Evolutionary conservation across 192 early-diverging fungal genomes (phyloP), one percentile per base, ranked within the genome.

Genomic region (Helicostylum pulchrum): DNA sequence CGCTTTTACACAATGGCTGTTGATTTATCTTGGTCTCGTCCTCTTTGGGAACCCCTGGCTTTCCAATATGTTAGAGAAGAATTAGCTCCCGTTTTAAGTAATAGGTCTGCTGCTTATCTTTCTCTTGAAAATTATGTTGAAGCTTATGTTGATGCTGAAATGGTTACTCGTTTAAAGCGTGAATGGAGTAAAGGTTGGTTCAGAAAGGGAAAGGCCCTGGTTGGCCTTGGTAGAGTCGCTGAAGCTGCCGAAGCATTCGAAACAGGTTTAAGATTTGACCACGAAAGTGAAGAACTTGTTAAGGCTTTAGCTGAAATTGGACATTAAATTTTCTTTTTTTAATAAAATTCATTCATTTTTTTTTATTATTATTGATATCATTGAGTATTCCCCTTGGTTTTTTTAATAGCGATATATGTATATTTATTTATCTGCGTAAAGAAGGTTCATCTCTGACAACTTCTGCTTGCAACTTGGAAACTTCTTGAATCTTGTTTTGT

Each of bases 1-100:
- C 75, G 79, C 5, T 84, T 87, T 48, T 99, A 99, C 78, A 86
- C 90, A 21, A 86, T 92, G 68, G 96, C 96, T 7, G 87, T 96
- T 50, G 90, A 87, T 21, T 70, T 94, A 31, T 86, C 88, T 1
- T 83, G 81, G 62, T 83, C 86, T 66, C 72, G 90, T 42, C 88
- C 87, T 17, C 70, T 90, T 51, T 92, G 90, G 90, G 90, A 92
- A 53, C 84, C 90, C 4, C 76, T 77, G 47, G 79, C 75, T n/a
- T 73, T 82, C 7, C 78, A 83, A 10, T 70, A 70, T 32, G 65
- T 76, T 30, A 72, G 83, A 46, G 88, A 90, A 66, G 90, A 92
- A 34, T 68, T 86, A 12, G 73, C 87, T 8, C 74, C 85, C 11
- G 69, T 88, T 58, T 61, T 90, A 32, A 82, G 80, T 61, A 92